A percentile compares a stretch with the other conserved stretches of the same genome.
Evolutionary conservation across 2,329 filamentous ascomycete species (phyloP).

Genomic region (Lizonia empirigonia): DNA sequence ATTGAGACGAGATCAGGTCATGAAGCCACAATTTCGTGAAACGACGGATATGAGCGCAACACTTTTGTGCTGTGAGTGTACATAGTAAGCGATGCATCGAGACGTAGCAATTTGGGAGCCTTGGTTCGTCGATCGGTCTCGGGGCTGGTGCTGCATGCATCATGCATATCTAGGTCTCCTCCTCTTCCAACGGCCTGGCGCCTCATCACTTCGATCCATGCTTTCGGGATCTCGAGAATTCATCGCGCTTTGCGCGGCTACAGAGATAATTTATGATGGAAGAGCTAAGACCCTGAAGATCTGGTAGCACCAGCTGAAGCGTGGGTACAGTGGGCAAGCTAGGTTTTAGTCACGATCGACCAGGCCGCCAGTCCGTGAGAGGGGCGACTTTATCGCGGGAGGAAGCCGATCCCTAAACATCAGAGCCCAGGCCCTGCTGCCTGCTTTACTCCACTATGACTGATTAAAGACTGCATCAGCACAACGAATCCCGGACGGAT

Average conservation of each 20-base stretch:
- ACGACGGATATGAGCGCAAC: slow-evolving; percentile 11
- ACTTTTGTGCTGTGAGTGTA: background rate
- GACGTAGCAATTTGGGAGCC: slow-evolving; percentile 21
- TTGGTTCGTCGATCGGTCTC: slow-evolving; percentile 36
- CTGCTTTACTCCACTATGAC: slow-evolving; percentile 14
- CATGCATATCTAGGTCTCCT: slow-evolving; percentile 25
- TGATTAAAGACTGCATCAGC: slow-evolving; percentile 11
- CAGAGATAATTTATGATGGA: slow-evolving; percentile 7
- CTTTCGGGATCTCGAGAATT: slow-evolving; percentile 1
- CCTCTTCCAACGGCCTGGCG: slow-evolving; percentile 30
- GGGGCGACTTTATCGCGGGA: slow-evolving; percentile 26
- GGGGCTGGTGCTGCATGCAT: slow-evolving; percentile 23
- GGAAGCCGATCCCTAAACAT: slow-evolving; percentile 11
- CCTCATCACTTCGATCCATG: slow-evolving; percentile 17
- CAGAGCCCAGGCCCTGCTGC: slow-evolving; percentile 18
- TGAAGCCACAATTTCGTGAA: background rate
- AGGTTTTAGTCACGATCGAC: slow-evolving; percentile 1
- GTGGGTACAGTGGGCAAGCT: too few relatives aligned
- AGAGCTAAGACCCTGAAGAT: slow-evolving; percentile 1
- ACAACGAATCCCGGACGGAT: background rate
- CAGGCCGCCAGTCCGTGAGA: slow-evolving; percentile 7
- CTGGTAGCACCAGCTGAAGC: slow-evolving; percentile 9
- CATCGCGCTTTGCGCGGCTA: slow-evolving; percentile 44
- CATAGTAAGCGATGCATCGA: background rate
- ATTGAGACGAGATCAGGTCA: too few relatives aligned